Evolutionary conservation across 148 eudicot species (phyloP), one percentile per base, ranked within the genome.

Genomic region (Bassia scoparia): DNA sequence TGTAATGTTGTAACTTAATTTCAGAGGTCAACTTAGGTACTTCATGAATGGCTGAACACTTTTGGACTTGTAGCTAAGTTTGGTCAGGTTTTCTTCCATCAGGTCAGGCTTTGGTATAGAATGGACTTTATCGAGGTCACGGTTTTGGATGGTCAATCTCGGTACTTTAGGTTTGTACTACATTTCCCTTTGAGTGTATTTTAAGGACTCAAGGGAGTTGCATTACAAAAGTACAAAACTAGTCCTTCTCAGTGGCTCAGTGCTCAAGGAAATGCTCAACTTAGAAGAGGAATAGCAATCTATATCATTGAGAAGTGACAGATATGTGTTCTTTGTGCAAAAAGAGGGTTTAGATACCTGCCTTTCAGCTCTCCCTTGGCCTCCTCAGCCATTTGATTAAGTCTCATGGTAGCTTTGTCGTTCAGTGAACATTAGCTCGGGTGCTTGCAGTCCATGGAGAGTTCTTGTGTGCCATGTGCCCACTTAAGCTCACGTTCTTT

Each of bases 381-480:
- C 78, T 92, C 97, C 77, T 92, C 97, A 5, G 97, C 97, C 96
- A 92, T 87, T 77, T 92, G 97, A 74, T 84, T 92, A 76, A 92
- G 89, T 67, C n/a, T 92, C 97, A 72, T 80, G 29, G 84, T 86
- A 83, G 81, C 78, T 89, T 43, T 83, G 80, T 54, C 85, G 80
- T 8, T 89, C 96, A 21, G 67, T 78, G 79, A 89, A 92, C 84
- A 86, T 78, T 49, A 81, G 89, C 72, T 92, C 97, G 0, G 97
- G 96, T 46, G 87, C 85, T 82, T 92, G 86, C 35, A 92, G 77
- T 18, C 97, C 97, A 54, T 90, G 97, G 81, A 92, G 97, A 53
- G 97, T 92, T 84, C 97, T 80, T 72, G n/a, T 92, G 97, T 5
- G 97, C n/a, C 97, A 74, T 88, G 93, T 34, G 97, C 97, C 97